Percentiles rank a stretch among this genome's conserved stretches.
These are phyloP conservation scores for Fraxinus americana DNA, from an alignment of 257 asterid genomes.

Conservation along the genomic window DNA sequence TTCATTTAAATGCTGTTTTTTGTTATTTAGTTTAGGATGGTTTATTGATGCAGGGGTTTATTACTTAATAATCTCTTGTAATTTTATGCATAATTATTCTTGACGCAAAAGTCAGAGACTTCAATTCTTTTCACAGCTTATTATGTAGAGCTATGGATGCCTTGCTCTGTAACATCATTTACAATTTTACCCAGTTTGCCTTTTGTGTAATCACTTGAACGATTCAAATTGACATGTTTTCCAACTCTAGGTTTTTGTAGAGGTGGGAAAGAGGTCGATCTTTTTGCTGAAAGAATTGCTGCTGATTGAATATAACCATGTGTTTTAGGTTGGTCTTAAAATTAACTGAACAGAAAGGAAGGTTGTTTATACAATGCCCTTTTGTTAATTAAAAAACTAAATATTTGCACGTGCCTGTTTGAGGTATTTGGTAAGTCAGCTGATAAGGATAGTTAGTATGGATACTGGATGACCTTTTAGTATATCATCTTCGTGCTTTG, in stretches of 20 bases:
- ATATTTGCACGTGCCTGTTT: background rate
- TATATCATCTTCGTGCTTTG: background rate
- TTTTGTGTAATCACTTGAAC: background rate
- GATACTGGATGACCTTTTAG: background rate
- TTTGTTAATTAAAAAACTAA: background rate
- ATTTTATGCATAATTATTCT: background rate
- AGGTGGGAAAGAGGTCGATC: background rate
- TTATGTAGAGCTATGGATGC: background rate
- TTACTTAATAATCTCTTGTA: background rate
- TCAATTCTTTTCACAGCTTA: background rate
- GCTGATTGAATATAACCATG: background rate
- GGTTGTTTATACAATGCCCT: background rate
- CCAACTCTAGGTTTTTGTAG: background rate
- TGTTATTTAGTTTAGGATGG: background rate
- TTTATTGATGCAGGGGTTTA: background rate
- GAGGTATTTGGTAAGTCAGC: constrained; percentile 14
- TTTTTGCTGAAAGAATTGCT: background rate
- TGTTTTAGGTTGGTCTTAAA: background rate
- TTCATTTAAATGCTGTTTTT: background rate
- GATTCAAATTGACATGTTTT: background rate
- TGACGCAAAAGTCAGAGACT: constrained; percentile 7
- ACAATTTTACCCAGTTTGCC: background rate
- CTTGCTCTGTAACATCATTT: background rate
- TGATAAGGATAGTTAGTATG: constrained; percentile 4
- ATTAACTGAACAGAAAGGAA: background rate